phyloP scores from a whole-genome alignment of 1,284 basidiomycete species.

The Pascua sp. region DNA sequence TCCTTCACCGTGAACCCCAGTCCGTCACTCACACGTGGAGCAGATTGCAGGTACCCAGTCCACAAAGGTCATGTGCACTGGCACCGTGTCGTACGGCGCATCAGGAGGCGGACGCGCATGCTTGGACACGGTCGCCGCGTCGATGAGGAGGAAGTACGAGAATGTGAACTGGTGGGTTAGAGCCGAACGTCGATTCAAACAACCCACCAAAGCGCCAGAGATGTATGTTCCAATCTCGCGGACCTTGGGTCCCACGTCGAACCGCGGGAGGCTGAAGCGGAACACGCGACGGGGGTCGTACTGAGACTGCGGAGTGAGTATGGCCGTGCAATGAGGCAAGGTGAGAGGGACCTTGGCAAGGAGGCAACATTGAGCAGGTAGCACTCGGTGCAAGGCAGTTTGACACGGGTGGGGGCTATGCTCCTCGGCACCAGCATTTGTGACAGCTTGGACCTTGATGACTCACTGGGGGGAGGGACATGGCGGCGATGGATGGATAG shows the following conservation, averaged over 20 bases:
- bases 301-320: slow-evolving; percentile 50
- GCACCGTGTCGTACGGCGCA: slow-evolving; percentile 65
- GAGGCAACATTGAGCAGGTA: not conserved
- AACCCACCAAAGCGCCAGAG: slow-evolving; percentile 79
- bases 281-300: slow-evolving; percentile 87
- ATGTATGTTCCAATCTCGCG: slow-evolving; percentile 84
- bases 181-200: not conserved
- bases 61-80: slow-evolving; percentile 83
- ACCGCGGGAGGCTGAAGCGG: slow-evolving; percentile 52
- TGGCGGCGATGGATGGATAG: slow-evolving; percentile 8
- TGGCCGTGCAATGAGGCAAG: not conserved
- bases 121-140: slow-evolving; percentile 83
- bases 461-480: slow-evolving; percentile 32
- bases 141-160: slow-evolving; percentile 93
- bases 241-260: slow-evolving; percentile 48
- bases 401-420: not conserved
- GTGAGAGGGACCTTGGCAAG: not conserved
- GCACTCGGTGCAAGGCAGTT: not conserved
- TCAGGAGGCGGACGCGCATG: slow-evolving; percentile 70
- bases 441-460: not conserved
- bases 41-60: slow-evolving; percentile 96
- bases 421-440: not conserved
- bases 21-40: slow-evolving; percentile 59
- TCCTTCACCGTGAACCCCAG: no score
- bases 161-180: slow-evolving; percentile 68